Percentiles rank a stretch among this genome's conserved stretches.
Evolutionary conservation across 139 green algal species (phyloP).

Genomic region (Closterium sp.): DNA sequence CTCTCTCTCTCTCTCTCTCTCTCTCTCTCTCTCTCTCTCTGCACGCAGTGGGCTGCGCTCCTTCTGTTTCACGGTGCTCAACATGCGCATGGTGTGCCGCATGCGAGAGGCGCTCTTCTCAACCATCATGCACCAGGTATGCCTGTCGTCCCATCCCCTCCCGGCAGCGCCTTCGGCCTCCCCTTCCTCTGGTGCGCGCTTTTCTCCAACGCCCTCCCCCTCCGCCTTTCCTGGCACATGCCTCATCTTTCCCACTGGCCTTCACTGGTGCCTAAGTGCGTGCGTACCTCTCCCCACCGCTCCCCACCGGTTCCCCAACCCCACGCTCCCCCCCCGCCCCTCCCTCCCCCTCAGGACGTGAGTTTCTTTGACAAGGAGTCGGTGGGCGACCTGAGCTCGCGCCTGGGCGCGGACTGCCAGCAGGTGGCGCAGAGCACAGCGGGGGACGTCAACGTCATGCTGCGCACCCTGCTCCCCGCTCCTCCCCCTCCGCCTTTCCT

Average conservation of each 20-base stretch:
- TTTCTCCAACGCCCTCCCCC: too few species aligned
- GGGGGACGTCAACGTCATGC: slow-evolving; percentile 79
- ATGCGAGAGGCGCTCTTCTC: slow-evolving; percentile 34
- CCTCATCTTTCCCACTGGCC: too few species aligned
- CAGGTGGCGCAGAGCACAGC: slow-evolving; percentile 71
- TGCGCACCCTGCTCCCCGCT: slow-evolving; percentile 39
- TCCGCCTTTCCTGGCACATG: too few species aligned
- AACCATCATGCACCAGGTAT: slow-evolving; percentile 2
- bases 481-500: too few species aligned
- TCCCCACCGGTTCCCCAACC: too few species aligned
- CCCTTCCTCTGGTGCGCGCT: too few species aligned
- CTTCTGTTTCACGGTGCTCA: neutral
- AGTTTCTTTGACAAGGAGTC: slow-evolving; percentile 37
- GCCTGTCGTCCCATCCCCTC: neutral
- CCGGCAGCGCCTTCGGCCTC: too few species aligned
- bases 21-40: neutral
- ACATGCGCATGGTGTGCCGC: slow-evolving; percentile 8
- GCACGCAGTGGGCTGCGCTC: neutral
- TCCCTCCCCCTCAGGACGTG: slow-evolving; percentile 24
- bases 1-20: too few species aligned
- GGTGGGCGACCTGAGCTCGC: slow-evolving; percentile 36
- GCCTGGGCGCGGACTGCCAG: slow-evolving; percentile 60
- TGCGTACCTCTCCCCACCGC: too few species aligned
- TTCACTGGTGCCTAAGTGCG: too few species aligned
- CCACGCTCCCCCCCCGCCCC: too few species aligned